Base-by-base conservation (phyloP, 139 green algal species). In the Chlorella sp. region DNA sequence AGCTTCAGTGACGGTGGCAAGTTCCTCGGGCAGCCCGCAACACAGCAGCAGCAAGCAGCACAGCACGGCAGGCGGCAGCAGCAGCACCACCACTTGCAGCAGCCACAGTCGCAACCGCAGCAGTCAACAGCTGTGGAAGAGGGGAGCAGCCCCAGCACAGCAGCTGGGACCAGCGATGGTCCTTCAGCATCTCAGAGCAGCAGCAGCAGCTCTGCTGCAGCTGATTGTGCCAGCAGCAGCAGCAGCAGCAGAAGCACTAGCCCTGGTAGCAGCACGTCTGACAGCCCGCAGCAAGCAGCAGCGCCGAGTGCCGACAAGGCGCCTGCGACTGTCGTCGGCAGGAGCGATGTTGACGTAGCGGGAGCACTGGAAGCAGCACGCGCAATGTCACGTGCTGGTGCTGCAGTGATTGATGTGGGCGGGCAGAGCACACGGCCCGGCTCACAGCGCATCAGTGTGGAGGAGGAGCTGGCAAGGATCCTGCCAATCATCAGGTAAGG, bases 351-450 rank as follows among this genome's bases (percentile, higher is more conserved):
- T n/a, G n/a, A n/a, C n/a, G n/a, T n/a, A n/a, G n/a, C n/a, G n/a
- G n/a, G n/a, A n/a, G n/a, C n/a, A n/a, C n/a, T n/a, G n/a, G n/a
- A n/a, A n/a, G n/a, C n/a, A n/a, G n/a, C n/a, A n/a, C n/a, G n/a
- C n/a, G n/a, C n/a, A n/a, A n/a, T n/a, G n/a, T n/a, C n/a, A n/a
- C n/a, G n/a, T n/a, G n/a, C n/a, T n/a, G n/a, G 95, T 0, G 94
- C 90, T 1, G 81, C 88, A 35, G 85, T 98, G n/a, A 70, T 99
- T 0, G 95, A 99, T 72, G 74, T 99, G 1, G 95, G 95, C 1
- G 95, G 95, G 0, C 95, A 99, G 81, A 96, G 88, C 61, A 99
- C 95, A 1, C 82, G 95, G 17, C 95, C 94, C 0, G 89, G 88
- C 0, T 87, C 94, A 5, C 31, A 42, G 3, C 60, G 50, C 17